phyloP scores from a whole-genome alignment of 2,329 filamentous ascomycete species.

The Drechslera avenae region DNA sequence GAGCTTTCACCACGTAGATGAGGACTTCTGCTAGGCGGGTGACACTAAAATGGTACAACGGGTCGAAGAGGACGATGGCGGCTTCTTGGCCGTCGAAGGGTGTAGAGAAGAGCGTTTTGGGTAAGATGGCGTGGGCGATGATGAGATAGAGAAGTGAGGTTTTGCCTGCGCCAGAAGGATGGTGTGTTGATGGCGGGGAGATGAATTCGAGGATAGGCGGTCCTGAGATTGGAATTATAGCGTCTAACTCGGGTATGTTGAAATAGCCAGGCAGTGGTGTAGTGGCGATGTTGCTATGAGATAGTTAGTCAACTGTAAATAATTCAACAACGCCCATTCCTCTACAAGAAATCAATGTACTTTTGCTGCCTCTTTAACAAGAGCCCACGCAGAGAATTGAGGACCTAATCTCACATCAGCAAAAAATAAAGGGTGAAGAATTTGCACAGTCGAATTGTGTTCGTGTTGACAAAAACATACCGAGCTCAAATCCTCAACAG shows the following conservation, averaged over 20 bases:
- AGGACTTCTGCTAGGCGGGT: conserved; percentile 53
- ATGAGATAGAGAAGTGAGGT: conserved; percentile 65
- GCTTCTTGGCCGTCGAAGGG: conserved; percentile 50
- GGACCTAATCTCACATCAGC: conserved; percentile 40
- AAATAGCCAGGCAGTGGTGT: conserved; percentile 34
- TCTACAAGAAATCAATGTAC: neutral
- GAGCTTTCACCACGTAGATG: conserved; percentile 13
- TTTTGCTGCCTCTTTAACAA: conserved; percentile 16
- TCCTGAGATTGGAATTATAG: conserved; percentile 26
- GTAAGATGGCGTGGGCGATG: conserved; percentile 58
- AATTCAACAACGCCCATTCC: neutral
- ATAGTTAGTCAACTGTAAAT: neutral
- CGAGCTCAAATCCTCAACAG: conserved; percentile 37
- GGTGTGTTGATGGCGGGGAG: conserved; percentile 48
- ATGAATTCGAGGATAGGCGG: conserved; percentile 58
- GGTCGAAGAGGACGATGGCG: conserved; percentile 61
- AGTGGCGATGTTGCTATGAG: neutral
- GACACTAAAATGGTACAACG: conserved; percentile 60
- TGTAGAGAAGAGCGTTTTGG: conserved; percentile 31
- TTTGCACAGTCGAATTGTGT: neutral
- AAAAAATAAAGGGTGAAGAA: neutral
- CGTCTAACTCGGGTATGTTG: conserved; percentile 56
- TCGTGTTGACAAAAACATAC: conserved; percentile 18
- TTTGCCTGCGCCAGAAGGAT: conserved; percentile 58
- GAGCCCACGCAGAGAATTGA: conserved; percentile 46